Conservation (phyloP, 176 grass and related monocot genomes). For the maize (Zea mays) region DNA sequence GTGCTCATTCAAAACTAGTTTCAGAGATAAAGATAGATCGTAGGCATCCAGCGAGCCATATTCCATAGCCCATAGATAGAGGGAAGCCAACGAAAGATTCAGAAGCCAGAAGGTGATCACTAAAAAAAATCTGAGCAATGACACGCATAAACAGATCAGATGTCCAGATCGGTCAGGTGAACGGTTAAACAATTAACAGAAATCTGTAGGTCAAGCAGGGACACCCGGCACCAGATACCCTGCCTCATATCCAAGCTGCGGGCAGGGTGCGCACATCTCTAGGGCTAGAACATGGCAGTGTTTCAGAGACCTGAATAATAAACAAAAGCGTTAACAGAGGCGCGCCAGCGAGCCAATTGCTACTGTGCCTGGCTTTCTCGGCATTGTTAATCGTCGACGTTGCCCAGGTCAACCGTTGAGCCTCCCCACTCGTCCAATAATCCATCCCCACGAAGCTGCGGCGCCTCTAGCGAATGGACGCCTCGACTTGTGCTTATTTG, state of each 20-base stretch:
- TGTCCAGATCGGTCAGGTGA: constrained; percentile 25
- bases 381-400: constrained; percentile 18
- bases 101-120: background rate
- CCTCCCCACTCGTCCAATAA: constrained; percentile 35
- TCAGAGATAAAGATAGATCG: background rate
- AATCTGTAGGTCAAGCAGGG: constrained; percentile 43
- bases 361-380: constrained; percentile 7
- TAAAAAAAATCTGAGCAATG: background rate
- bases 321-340: constrained; percentile 41
- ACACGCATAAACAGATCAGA: constrained; percentile 27
- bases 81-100: constrained; percentile 19
- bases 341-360: constrained; percentile 43
- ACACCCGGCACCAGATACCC: background rate
- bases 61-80: background rate
- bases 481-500: background rate
- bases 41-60: background rate
- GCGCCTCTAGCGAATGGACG: background rate
- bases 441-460: background rate
- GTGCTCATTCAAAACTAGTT: no score
- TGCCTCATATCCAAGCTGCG: constrained; percentile 33
- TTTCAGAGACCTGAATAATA: constrained; percentile 45
- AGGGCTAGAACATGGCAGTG: constrained; percentile 44
- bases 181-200: constrained; percentile 2
- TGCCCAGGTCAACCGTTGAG: constrained; percentile 60
- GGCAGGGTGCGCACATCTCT: constrained; percentile 50